Percentiles rank a stretch among this genome's conserved stretches.
Conservation (phyloP, 1,284 basidiomycete genomes). For the Leccinum pachyderme region DNA sequence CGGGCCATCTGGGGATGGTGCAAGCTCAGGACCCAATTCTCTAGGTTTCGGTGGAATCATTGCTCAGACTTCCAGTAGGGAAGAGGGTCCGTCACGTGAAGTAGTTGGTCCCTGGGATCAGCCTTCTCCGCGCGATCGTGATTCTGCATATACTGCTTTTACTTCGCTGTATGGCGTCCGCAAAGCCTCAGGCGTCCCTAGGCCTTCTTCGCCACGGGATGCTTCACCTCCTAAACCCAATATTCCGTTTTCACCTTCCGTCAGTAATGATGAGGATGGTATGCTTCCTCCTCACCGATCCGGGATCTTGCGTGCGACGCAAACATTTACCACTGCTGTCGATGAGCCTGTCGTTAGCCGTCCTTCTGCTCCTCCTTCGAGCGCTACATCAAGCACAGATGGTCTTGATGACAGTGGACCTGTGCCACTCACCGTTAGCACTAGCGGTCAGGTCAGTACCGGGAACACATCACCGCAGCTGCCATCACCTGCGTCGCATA, state of each 20-base stretch:
- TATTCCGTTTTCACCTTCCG: conserved; percentile 22
- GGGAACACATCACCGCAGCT: conserved; percentile 44
- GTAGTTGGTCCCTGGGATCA: conserved; percentile 33
- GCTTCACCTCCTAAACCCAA: conserved; percentile 26
- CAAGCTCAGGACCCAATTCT: conserved; percentile 19
- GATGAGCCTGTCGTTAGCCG: conserved; percentile 27
- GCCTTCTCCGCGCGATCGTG: conserved; percentile 34
- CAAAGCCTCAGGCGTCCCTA: conserved; percentile 21
- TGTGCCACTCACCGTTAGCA: conserved; percentile 47
- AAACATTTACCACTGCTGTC: conserved; percentile 23
- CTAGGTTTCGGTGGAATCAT: conserved; percentile 28
- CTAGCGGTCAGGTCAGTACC: conserved; percentile 37
- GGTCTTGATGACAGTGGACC: conserved; percentile 28
- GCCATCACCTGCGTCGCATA: conserved; percentile 52
- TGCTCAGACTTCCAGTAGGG: conserved; percentile 27
- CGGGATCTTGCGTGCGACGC: conserved; percentile 31
- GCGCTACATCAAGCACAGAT: conserved; percentile 30
- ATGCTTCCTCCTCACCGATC: conserved; percentile 41
- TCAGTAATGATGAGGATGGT: conserved; percentile 29
- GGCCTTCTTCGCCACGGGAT: conserved; percentile 29
- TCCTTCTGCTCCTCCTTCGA: conserved; percentile 25
- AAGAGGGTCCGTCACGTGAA: conserved; percentile 25
- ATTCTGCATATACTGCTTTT: conserved; percentile 22
- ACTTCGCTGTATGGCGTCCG: conserved; percentile 31
- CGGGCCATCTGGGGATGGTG: conserved; percentile 18